A percentile compares a stretch with the other conserved stretches of the same genome.
Conservation (phyloP, 2,329 filamentous ascomycete genomes). For the Xylariaceae sp. region DNA sequence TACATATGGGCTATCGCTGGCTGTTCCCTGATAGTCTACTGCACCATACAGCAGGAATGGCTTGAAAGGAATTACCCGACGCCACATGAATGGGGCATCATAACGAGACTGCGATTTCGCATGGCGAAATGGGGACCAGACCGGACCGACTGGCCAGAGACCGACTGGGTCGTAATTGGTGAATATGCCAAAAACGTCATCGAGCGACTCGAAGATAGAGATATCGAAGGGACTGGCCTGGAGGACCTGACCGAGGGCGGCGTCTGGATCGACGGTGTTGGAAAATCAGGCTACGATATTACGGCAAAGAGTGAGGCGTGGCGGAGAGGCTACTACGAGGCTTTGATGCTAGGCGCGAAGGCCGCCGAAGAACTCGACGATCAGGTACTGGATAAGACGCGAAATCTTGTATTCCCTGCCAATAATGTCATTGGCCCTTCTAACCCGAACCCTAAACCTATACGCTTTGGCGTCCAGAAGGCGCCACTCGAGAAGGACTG, state of each 20-base stretch:
- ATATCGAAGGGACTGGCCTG: slow-evolving; percentile 62
- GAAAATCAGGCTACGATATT: slow-evolving; percentile 57
- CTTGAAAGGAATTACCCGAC: slow-evolving; percentile 73
- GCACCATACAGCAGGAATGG: slow-evolving; percentile 65
- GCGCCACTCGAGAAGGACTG: slow-evolving; percentile 73
- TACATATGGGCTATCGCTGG: slow-evolving; percentile 59
- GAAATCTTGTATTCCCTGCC: slow-evolving; percentile 61
- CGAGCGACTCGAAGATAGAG: slow-evolving; percentile 61
- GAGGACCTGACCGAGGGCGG: slow-evolving; percentile 50
- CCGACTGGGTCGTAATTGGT: slow-evolving; percentile 66
- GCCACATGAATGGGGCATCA: slow-evolving; percentile 72
- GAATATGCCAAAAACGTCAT: slow-evolving; percentile 56
- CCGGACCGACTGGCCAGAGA: slow-evolving; percentile 45
- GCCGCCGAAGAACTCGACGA: slow-evolving; percentile 77
- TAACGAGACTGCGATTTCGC: slow-evolving; percentile 63
- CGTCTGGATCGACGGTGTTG: slow-evolving; percentile 48
- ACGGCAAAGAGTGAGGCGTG: slow-evolving; percentile 73
- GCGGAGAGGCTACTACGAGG: slow-evolving; percentile 79
- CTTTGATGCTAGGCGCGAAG: slow-evolving; percentile 69
- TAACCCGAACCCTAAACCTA: slow-evolving; percentile 71
- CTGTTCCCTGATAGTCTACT: slow-evolving; percentile 55
- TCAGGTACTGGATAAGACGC: slow-evolving; percentile 64
- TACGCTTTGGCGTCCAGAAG: slow-evolving; percentile 56
- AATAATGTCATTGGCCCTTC: slow-evolving; percentile 75
- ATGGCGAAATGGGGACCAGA: slow-evolving; percentile 57